Percentiles rank a stretch among this genome's conserved stretches.
These are phyloP conservation scores for Pseudogymnoascus sp. DNA, from an alignment of 2,329 filamentous ascomycete species.

Conservation along the genomic window DNA sequence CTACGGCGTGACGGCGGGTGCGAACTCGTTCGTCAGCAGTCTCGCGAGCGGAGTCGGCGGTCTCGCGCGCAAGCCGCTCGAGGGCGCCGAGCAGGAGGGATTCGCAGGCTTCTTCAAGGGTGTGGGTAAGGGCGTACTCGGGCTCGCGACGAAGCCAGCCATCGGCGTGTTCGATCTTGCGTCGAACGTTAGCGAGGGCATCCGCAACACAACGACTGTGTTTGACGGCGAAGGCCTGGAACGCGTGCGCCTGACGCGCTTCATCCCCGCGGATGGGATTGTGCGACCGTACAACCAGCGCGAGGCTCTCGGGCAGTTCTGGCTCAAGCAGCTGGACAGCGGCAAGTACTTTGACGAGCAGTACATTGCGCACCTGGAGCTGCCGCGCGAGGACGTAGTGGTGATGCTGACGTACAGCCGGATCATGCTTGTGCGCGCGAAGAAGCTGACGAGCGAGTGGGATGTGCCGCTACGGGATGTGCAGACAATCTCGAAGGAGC, in stretches of 20 bases:
- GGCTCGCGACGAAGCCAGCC: conserved; percentile 91
- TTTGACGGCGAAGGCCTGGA: conserved; percentile 94
- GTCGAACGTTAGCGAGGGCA: conserved; percentile 92
- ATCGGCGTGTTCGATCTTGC: conserved; percentile 96
- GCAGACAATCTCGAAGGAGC: conserved; percentile 93
- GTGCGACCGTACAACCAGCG: conserved; percentile 91
- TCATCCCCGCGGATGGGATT: conserved; percentile 86
- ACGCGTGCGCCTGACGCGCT: conserved; percentile 85
- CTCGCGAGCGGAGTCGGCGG: conserved; percentile 91
- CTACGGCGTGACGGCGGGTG: conserved; percentile 90
- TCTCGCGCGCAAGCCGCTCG: conserved; percentile 83
- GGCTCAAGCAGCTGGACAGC: conserved; percentile 97
- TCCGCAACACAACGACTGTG: conserved; percentile 96
- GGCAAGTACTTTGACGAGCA: conserved; percentile 96
- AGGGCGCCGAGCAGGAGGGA: conserved; percentile 93
- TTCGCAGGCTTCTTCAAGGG: conserved; percentile 94
- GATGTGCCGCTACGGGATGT: conserved; percentile 93
- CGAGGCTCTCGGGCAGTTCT: conserved; percentile 93
- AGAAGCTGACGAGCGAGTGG: conserved; percentile 85
- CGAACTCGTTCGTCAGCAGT: conserved; percentile 88
- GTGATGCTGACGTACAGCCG: conserved; percentile 82
- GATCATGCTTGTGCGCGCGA: conserved; percentile 84
- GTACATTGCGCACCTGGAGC: conserved; percentile 93
- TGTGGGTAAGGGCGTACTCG: conserved; percentile 87
- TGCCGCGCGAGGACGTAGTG: conserved; percentile 80